Conservation (phyloP, 331 rosid species). For the Arachis monticola region DNA sequence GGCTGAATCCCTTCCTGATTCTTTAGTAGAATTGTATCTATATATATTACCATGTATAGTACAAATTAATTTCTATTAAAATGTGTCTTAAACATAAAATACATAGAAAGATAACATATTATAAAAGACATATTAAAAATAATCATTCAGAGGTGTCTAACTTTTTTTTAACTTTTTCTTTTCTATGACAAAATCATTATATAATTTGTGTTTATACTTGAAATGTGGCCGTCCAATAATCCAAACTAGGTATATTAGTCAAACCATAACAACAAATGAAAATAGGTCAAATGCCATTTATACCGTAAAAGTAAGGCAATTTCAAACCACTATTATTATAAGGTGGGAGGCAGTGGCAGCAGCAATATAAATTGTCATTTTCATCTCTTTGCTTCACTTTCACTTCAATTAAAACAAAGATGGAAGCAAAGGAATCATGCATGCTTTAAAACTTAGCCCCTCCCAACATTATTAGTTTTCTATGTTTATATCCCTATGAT, state of each 20-base stretch:
- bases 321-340: slow-evolving; percentile 38
- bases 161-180: too few species aligned
- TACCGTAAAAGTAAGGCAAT: background rate
- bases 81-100: too few species aligned
- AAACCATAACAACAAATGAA: slow-evolving; percentile 37
- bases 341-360: slow-evolving; percentile 38
- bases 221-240: slow-evolving; percentile 6
- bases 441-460: slow-evolving; percentile 17
- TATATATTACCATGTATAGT: too few species aligned
- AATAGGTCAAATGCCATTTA: slow-evolving; percentile 41
- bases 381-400: slow-evolving; percentile 43
- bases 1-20: too few species aligned
- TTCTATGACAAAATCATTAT: background rate
- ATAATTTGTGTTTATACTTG: background rate
- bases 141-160: too few species aligned
- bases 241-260: slow-evolving; percentile 25
- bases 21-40: too few species aligned
- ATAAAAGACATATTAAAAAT: too few species aligned
- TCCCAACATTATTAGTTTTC: slow-evolving; percentile 18
- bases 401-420: slow-evolving; percentile 37
- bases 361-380: slow-evolving; percentile 22
- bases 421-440: background rate
- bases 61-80: too few species aligned
- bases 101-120: background rate
- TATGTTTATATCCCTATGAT: too few species aligned